phyloP scores from a whole-genome alignment of 2,329 filamentous ascomycete species.

The Paecilomyces niveus region DNA sequence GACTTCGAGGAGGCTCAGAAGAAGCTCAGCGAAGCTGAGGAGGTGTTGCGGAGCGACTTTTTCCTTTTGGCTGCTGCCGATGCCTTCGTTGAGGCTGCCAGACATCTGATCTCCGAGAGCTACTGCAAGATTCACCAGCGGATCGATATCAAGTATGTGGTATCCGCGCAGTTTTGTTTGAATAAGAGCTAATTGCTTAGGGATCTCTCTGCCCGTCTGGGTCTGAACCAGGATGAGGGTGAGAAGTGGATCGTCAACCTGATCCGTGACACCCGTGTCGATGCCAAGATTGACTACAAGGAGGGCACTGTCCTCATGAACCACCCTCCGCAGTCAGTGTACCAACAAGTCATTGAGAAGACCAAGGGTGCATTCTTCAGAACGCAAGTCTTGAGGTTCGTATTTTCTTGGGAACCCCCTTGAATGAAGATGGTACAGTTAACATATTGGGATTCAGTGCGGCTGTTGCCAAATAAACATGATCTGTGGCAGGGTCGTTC shows the following conservation, averaged over 20 bases:
- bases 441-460: slow-evolving; percentile 24
- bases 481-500: slow-evolving; percentile 7
- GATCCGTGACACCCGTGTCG: slow-evolving; percentile 92
- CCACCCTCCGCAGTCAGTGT: slow-evolving; percentile 95
- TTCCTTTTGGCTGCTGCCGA: slow-evolving; percentile 84
- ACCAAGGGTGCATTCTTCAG: slow-evolving; percentile 99
- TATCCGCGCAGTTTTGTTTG: neutral
- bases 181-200: slow-evolving; percentile 29
- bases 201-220: slow-evolving; percentile 85
- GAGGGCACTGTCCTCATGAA: slow-evolving; percentile 99
- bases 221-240: slow-evolving; percentile 85
- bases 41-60: slow-evolving; percentile 88
- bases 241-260: slow-evolving; percentile 99
- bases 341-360: slow-evolving; percentile 98
- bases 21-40: slow-evolving; percentile 78
- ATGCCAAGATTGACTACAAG: slow-evolving; percentile 99
- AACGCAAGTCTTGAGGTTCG: slow-evolving; percentile 76
- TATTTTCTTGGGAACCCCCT: slow-evolving; percentile 1
- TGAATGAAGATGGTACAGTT: slow-evolving; percentile 5
- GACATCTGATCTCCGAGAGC: slow-evolving; percentile 94
- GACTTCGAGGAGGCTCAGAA: slow-evolving; percentile 95
- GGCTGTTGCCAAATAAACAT: slow-evolving; percentile 44
- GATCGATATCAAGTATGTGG: slow-evolving; percentile 80
- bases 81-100: slow-evolving; percentile 83
- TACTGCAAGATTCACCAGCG: slow-evolving; percentile 99